These are phyloP conservation scores for Apiotrichum siamense DNA, from an alignment of 1,284 basidiomycete genomes.

Conservation along the genomic window DNA sequence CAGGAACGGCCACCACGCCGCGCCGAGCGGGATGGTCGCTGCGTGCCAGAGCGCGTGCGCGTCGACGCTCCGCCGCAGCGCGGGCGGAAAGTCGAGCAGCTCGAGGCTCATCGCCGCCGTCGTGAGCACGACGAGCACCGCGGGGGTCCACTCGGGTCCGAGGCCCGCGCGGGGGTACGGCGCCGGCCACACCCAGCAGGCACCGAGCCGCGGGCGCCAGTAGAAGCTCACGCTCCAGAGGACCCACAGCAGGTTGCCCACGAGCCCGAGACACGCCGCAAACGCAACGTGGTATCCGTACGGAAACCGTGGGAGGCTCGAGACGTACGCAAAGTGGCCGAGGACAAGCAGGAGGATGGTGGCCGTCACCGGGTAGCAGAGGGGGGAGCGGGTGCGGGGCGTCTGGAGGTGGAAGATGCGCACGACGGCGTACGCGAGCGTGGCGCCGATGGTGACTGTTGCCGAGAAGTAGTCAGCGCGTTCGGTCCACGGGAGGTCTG, in stretches of 20 bases:
- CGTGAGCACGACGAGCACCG: constrained; percentile 63
- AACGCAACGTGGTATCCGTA: constrained; percentile 92
- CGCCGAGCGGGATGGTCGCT: constrained; percentile 70
- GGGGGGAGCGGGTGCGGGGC: constrained; percentile 18
- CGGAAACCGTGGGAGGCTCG: constrained; percentile 69
- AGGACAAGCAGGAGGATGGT: constrained; percentile 28
- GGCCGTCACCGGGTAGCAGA: constrained; percentile 20
- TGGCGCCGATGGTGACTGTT: constrained; percentile 69
- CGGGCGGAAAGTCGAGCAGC: constrained; percentile 90
- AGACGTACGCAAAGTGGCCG: constrained; percentile 47
- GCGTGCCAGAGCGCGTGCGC: constrained; percentile 94
- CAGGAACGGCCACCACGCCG: constrained; percentile 74
- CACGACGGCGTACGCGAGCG: constrained; percentile 65
- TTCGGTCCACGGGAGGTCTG: constrained; percentile 64
- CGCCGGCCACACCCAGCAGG: constrained; percentile 9
- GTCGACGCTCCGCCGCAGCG: constrained; percentile 66
- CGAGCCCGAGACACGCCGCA: constrained; percentile 66
- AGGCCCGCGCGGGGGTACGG: constrained; percentile 31
- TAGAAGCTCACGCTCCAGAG: constrained; percentile 58
- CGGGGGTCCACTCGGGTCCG: constrained; percentile 32
- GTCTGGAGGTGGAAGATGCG: constrained; percentile 64
- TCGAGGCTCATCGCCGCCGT: constrained; percentile 75
- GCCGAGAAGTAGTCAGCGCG: constrained; percentile 94
- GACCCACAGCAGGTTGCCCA: constrained; percentile 75
- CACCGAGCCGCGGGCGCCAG: constrained; percentile 9